Conservation (phyloP, 2,329 filamentous ascomycete species). For the Apiospora pterosperma region DNA sequence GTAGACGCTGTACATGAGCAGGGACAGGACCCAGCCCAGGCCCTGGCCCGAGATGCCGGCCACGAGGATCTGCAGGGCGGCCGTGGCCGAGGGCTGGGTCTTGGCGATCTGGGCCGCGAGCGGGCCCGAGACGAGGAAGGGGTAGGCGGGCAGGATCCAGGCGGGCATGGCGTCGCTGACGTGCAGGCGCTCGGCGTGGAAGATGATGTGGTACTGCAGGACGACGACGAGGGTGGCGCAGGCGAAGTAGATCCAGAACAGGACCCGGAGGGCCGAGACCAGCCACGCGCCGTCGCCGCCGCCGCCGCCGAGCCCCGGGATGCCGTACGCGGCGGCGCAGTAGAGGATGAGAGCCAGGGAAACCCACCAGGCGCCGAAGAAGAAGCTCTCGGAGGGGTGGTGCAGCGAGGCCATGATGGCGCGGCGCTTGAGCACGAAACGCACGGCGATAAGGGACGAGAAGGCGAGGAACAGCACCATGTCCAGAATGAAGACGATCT, state of each 20-base stretch:
- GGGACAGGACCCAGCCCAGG: constrained; percentile 47
- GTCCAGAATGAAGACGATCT: neutral
- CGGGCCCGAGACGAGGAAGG: constrained; percentile 50
- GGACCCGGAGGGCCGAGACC: constrained; percentile 37
- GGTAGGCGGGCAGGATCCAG: constrained; percentile 53
- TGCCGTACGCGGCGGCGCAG: constrained; percentile 62
- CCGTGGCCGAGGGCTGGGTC: constrained; percentile 36
- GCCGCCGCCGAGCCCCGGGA: constrained; percentile 36
- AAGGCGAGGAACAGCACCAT: neutral
- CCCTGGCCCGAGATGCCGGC: constrained; percentile 50
- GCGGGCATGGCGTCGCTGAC: constrained; percentile 50
- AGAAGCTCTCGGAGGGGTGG: constrained; percentile 64
- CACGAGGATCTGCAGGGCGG: constrained; percentile 45
- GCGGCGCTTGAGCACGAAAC: neutral
- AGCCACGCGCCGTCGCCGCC: constrained; percentile 37
- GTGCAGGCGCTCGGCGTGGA: constrained; percentile 34
- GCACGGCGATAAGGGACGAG: neutral
- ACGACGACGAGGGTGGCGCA: constrained; percentile 24
- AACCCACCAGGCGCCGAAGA: constrained; percentile 60
- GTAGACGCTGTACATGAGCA: constrained; percentile 51
- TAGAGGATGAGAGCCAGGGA: constrained; percentile 63
- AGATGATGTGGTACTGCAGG: constrained; percentile 26
- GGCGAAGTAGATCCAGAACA: constrained; percentile 52
- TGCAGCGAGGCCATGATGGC: constrained; percentile 40
- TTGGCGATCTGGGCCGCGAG: constrained; percentile 45